phyloP scores from a whole-genome alignment of 2,329 filamentous ascomycete species.

The Cercospora sojina region DNA sequence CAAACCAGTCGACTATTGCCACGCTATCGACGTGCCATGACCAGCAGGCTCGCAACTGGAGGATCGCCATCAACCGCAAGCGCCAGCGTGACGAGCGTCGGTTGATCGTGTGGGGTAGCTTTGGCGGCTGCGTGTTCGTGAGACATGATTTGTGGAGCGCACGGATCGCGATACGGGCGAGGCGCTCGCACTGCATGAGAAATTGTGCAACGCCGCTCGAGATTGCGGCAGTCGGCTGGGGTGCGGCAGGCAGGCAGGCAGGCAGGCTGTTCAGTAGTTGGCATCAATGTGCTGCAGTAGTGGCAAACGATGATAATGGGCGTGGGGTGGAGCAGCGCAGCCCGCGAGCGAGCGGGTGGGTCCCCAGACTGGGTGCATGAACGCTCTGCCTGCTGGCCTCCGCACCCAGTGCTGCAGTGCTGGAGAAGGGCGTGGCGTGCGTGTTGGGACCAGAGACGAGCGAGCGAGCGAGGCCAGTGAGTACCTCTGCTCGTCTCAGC shows the following conservation, averaged over 20 bases:
- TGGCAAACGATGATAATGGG: constrained; percentile 10
- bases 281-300: constrained; percentile 17
- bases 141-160: constrained; percentile 15
- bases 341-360: constrained; percentile 4
- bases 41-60: background rate
- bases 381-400: constrained; percentile 11
- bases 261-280: too few species aligned
- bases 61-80: constrained; percentile 18
- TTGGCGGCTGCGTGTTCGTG: constrained; percentile 22
- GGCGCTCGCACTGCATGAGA: background rate
- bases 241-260: too few species aligned
- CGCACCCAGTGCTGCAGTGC: constrained; percentile 10
- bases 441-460: background rate
- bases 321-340: constrained; percentile 20
- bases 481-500: constrained; percentile 9
- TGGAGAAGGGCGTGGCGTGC: constrained; percentile 5
- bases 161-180: constrained; percentile 11
- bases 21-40: background rate
- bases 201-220: background rate
- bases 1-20: constrained; percentile 5
- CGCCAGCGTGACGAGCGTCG: constrained; percentile 8
- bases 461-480: background rate
- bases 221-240: background rate
- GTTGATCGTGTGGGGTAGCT: constrained; percentile 14
- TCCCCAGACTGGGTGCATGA: constrained; percentile 13